Evolutionary conservation across 1,284 basidiomycete species (phyloP), one percentile per base, ranked within the genome.

Genomic region (Trichosporon faecale): DNA sequence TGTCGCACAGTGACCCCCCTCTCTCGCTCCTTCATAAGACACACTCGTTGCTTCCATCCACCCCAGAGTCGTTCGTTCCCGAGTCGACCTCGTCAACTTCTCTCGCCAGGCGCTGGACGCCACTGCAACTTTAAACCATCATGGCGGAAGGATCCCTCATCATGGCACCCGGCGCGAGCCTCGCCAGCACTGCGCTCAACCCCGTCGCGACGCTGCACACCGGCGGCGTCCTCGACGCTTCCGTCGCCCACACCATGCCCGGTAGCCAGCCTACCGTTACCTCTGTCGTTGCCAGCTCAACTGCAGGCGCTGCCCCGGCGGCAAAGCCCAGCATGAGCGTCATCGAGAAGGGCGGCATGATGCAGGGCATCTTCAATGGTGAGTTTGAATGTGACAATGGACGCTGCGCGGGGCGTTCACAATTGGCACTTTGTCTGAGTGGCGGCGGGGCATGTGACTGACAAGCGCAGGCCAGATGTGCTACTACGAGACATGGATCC

Each of bases 401-500:
- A 21, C 12, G 49, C 49, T 52, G 49, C 49, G 49, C 49, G 5
- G 49, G 49, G 49, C 49, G 49, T 52, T 52, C 49, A 52, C 49
- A 21, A 21, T 23, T 9, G 23, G 49, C 6, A 18, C 49, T 14
- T 14, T 52, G 49, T 25, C 21, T 23, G 21, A 23, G 49, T 25
- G 49, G 49, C 49, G 8, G 49, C 21, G 23, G 2, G 40, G 49
- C 16, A 52, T 52, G 49, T 52, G 49, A 52, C 49, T 65, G 29
- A 76, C 74, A 40, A 74, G 77, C 0, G 66, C 72, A 64, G 63
- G 18, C 35, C 5, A 44, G 23, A 37, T 49, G 16, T 7, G 9
- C 49, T 9, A 52, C 7, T 74, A 77, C 68, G 69, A 81, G 49
- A 71, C 76, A 23, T 73, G 79, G 12, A 74, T 73, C 1, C 66